Conservation (phyloP, 768 basidiomycete genomes). For the Pleurotus citrinopileatus region DNA sequence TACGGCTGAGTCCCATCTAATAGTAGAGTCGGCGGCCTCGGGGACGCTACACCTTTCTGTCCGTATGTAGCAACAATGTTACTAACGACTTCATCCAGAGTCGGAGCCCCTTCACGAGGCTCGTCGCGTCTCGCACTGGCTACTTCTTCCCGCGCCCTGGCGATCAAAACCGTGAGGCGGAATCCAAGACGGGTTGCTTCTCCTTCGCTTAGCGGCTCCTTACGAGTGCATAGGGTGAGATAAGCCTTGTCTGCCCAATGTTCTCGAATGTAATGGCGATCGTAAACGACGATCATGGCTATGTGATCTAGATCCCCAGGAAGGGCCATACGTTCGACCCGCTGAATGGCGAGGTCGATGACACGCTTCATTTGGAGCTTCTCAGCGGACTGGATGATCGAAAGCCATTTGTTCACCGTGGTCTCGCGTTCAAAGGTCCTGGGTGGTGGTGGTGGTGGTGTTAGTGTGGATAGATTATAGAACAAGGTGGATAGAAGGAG, state of each 20-base stretch:
- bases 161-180: conserved; percentile 5
- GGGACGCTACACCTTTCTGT: too few species aligned
- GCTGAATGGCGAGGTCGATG: background rate
- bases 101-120: background rate
- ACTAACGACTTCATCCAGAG: background rate
- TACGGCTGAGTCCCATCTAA: background rate
- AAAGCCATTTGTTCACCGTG: background rate
- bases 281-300: background rate
- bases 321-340: background rate
- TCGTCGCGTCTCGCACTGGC: background rate
- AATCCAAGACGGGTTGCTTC: conserved; percentile 29
- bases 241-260: conserved; percentile 24
- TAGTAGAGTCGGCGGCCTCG: too few species aligned
- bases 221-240: conserved; percentile 30
- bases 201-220: conserved; percentile 27
- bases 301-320: background rate
- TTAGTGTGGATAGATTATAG: background rate
- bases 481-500: background rate
- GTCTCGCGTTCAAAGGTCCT: background rate
- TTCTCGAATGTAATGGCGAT: background rate
- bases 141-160: conserved; percentile 3
- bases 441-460: background rate
- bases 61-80: too few species aligned
- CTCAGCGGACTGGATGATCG: background rate
- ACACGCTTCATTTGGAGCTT: background rate